Conservation (phyloP, 371 early-diverging fungal species). For the Mortierella sp. region DNA sequence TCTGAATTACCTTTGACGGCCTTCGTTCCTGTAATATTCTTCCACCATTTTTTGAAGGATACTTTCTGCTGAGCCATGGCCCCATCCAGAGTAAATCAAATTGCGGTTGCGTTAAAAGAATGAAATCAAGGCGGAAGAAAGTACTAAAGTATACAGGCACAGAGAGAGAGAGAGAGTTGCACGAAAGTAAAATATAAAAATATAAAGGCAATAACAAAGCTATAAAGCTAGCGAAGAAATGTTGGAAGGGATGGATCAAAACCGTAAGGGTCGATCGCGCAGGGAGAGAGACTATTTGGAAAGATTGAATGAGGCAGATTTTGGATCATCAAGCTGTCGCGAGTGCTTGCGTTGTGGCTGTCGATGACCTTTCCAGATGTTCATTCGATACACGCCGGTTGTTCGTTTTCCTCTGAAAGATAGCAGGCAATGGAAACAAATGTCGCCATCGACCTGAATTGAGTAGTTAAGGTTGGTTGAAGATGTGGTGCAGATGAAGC, state of each 20-base stretch:
- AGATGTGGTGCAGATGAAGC: constrained; percentile 5
- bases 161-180: background rate
- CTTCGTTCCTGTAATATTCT: constrained; percentile 54
- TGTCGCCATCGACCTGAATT: constrained; percentile 9
- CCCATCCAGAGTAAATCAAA: constrained; percentile 21
- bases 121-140: no score
- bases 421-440: constrained; percentile 18
- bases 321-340: constrained; percentile 8
- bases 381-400: background rate
- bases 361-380: background rate
- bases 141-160: background rate
- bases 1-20: constrained; percentile 38
- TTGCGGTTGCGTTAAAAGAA: no score
- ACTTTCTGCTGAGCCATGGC: constrained; percentile 53
- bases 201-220: background rate
- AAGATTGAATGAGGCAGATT: background rate
- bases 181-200: background rate
- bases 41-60: constrained; percentile 56
- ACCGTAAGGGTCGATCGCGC: background rate
- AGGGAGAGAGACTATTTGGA: background rate
- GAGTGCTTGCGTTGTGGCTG: background rate
- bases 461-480: constrained; percentile 13
- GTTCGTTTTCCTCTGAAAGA: constrained; percentile 27
- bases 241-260: constrained; percentile 1
- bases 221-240: background rate